Percentiles rank a stretch among this genome's conserved stretches.
These are phyloP conservation scores for Aspergillus baeticus DNA, from an alignment of 495 filamentous ascomycete genomes.

Conservation along the genomic window DNA sequence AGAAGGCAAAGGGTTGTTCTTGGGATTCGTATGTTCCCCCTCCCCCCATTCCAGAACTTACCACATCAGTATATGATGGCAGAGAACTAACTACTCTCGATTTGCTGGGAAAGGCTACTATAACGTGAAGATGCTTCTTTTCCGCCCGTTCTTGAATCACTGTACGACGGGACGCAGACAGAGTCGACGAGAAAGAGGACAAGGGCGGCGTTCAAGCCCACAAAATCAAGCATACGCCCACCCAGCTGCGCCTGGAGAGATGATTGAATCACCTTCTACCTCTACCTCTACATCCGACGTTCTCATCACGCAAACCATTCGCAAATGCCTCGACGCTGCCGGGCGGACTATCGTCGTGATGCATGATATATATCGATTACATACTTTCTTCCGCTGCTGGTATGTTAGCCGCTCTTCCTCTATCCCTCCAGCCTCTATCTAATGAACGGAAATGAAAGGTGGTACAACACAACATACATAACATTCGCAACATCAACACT, in stretches of 20 bases:
- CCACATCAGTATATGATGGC: not conserved
- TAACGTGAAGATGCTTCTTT: slow-evolving; percentile 42
- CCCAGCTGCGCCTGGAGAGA: too few species aligned
- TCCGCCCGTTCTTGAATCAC: slow-evolving; percentile 39
- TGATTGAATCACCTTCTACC: too few species aligned
- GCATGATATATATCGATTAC: slow-evolving; percentile 40
- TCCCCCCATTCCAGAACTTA: not conserved
- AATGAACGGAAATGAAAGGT: slow-evolving; percentile 25
- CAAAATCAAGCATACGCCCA: too few species aligned
- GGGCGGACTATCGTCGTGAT: slow-evolving; percentile 42
- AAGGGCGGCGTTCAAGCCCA: too few species aligned
- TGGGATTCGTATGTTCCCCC: slow-evolving; percentile 31
- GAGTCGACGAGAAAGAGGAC: too few species aligned
- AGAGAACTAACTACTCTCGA: too few species aligned
- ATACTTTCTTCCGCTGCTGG: slow-evolving; percentile 46
- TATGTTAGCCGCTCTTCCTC: slow-evolving; percentile 13
- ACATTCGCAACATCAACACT: slow-evolving; percentile 44
- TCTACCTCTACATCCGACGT: not conserved
- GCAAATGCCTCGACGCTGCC: slow-evolving; percentile 38
- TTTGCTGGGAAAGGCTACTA: too few species aligned
- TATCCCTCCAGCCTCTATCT: not conserved
- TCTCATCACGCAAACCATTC: slow-evolving; percentile 22
- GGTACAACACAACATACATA: slow-evolving; percentile 47
- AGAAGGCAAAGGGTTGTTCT: slow-evolving; percentile 36
- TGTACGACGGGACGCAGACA: slow-evolving; percentile 34